These are phyloP conservation scores for Exophiala aquamarina DNA, from an alignment of 2,329 filamentous ascomycete genomes.

Conservation along the genomic window DNA sequence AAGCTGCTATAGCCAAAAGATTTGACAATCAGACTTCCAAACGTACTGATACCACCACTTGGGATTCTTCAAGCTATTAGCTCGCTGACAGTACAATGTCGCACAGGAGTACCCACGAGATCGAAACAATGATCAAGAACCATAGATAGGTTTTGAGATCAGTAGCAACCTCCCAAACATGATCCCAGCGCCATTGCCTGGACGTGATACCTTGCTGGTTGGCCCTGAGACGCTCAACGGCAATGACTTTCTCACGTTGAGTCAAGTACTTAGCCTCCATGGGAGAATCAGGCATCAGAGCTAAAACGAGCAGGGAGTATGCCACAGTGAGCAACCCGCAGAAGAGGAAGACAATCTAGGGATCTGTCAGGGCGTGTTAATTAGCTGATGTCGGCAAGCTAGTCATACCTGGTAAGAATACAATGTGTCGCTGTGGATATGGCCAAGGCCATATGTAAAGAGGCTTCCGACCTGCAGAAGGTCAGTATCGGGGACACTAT, in stretches of 20 bases:
- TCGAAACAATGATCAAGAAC: conserved; percentile 53
- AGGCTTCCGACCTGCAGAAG: conserved; percentile 44
- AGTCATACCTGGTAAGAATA: conserved; percentile 56
- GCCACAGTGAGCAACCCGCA: conserved; percentile 52
- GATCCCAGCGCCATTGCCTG: conserved; percentile 51
- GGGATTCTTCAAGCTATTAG: conserved; percentile 60
- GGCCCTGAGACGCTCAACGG: conserved; percentile 59
- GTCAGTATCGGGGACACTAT: conserved; percentile 41
- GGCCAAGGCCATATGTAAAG: conserved; percentile 51
- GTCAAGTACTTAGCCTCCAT: conserved; percentile 69
- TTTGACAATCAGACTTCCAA: conserved; percentile 60
- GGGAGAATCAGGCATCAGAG: conserved; percentile 67
- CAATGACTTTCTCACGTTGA: conserved; percentile 64
- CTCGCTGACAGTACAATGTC: conserved; percentile 50
- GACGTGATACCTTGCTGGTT: conserved; percentile 65
- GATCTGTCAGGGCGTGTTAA: no score
- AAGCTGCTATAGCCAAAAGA: conserved; percentile 53
- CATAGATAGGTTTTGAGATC: conserved; percentile 68
- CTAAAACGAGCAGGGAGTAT: conserved; percentile 59
- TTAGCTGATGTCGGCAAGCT: no score
- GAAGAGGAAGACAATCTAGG: conserved; percentile 55
- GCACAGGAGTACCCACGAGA: conserved; percentile 57
- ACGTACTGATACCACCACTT: conserved; percentile 4
- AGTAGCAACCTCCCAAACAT: conserved; percentile 56
- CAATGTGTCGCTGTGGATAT: conserved; percentile 55